phyloP scores from a whole-genome alignment of 140 eudicot genomes.

The Anethum foeniculum region DNA sequence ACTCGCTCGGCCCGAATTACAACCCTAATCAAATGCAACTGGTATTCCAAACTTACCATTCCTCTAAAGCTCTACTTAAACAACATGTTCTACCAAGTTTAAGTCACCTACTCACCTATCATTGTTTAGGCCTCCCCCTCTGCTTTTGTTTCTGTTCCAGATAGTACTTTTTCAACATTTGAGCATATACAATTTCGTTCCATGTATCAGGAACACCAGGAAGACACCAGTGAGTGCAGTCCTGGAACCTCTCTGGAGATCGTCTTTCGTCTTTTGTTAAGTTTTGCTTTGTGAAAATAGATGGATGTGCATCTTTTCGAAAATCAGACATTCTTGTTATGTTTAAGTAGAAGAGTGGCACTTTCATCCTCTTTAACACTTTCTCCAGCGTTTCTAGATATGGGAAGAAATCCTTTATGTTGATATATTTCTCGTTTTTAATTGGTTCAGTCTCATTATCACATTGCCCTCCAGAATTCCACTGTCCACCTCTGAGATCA shows the following conservation, averaged over 20 bases:
- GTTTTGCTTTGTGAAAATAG: constrained; percentile 26
- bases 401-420: constrained; percentile 11
- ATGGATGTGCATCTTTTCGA: constrained; percentile 32
- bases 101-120: not conserved
- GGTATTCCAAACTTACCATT: not conserved
- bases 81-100: not conserved
- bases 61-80: not conserved
- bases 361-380: constrained; percentile 21
- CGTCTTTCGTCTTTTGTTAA: constrained; percentile 24
- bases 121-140: not conserved
- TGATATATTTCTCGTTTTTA: constrained; percentile 14
- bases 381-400: constrained; percentile 21
- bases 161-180: constrained; percentile 18
- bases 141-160: not conserved
- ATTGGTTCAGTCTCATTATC: constrained; percentile 32
- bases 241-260: constrained; percentile 21
- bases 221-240: constrained; percentile 56
- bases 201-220: constrained; percentile 54
- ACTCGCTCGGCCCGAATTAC: too few species aligned
- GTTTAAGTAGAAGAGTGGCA: constrained; percentile 28
- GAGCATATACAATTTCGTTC: constrained; percentile 33
- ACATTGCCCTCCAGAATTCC: constrained; percentile 44
- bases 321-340: constrained; percentile 30
- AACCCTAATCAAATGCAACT: not conserved
- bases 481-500: constrained; percentile 26